Percentiles rank a stretch among this genome's conserved stretches.
These are phyloP conservation scores for Stevia rebaudiana DNA, from an alignment of 140 eudicot genomes.

Conservation along the genomic window DNA sequence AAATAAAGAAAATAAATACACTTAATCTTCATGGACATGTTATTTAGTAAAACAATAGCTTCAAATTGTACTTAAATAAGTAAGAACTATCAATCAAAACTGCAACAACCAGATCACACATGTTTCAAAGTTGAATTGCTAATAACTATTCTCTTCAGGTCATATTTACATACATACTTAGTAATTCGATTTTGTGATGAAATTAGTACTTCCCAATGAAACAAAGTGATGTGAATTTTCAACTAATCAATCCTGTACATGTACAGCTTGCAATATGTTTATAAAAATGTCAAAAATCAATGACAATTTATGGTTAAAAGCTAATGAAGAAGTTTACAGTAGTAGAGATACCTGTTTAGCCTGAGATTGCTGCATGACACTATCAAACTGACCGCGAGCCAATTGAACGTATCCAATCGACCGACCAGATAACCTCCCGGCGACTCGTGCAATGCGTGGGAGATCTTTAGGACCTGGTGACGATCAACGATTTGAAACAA, in stretches of 20 bases:
- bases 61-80: not conserved
- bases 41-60: conserved; percentile 10
- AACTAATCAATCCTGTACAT: not conserved
- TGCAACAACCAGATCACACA: conserved; percentile 16
- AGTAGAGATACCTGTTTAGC: conserved; percentile 62
- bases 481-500: conserved; percentile 1
- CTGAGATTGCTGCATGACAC: conserved; percentile 77
- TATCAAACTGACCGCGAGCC: conserved; percentile 77
- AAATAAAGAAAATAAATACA: not conserved
- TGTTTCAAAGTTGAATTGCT: not conserved
- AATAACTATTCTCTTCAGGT: not conserved
- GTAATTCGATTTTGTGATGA: not conserved
- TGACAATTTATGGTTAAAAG: not conserved
- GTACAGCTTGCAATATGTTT: not conserved
- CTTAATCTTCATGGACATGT: not conserved
- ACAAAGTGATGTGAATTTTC: not conserved
- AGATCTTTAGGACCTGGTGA: conserved; percentile 69
- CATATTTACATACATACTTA: not conserved
- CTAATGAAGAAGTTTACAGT: not conserved
- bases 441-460: conserved; percentile 59
- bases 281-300: not conserved
- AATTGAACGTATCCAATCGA: conserved; percentile 65
- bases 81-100: not conserved
- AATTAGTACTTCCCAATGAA: not conserved
- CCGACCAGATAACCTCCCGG: conserved; percentile 63